Base-by-base conservation (phyloP, 2,329 filamentous ascomycete species). In the Sporothrix brunneoviolacea region DNA sequence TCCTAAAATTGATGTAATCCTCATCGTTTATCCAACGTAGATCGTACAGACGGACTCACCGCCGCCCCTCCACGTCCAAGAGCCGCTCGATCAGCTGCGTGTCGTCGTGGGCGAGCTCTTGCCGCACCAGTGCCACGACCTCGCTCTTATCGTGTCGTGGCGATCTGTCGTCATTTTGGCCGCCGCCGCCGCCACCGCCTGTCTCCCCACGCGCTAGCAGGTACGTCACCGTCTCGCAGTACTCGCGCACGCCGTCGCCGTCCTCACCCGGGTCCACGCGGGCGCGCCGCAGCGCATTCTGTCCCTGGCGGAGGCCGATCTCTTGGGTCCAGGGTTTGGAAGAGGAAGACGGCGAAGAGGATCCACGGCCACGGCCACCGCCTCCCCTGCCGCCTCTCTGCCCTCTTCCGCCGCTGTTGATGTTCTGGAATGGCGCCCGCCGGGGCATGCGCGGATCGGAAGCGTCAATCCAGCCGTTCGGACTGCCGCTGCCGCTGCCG, bases 171-270 rank as follows among this genome's bases (percentile, higher is more conserved):
- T 18, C 6, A 22, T 10, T 28, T 57, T 58, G 8, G 57, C 56
- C 19, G 58, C 61, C 32, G 65, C 61, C 13, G 59, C 59, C 4
- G 35, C 38, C 10, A 65, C 64, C 33, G 49, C 65, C 62, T 16
- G 59, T 58, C 4, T 42, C 39, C 66, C 64, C 37, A 48, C 60
- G 61, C 48, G 65, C 65, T 19, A 81, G 66, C 30, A 81, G 63
- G 50, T 73, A 68, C 42, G 75, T 59, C 16, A 84, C 71, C 19
- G 83, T 65, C 54, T 79, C 76, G 41, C 74, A 76, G 59, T 81
- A 85, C 62, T 83, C 81, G 47, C 75, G 68, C 27, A 85, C 68
- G 4, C 70, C 80, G 57, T 83, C 78, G 27, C 79, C 79, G 51
- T 75, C 75, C 56, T 75, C 72, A n/a, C 74, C 71, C 1, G 72